Evolutionary conservation across 345 rosid species (phyloP).

Genomic region (Kernera saxatilis): DNA sequence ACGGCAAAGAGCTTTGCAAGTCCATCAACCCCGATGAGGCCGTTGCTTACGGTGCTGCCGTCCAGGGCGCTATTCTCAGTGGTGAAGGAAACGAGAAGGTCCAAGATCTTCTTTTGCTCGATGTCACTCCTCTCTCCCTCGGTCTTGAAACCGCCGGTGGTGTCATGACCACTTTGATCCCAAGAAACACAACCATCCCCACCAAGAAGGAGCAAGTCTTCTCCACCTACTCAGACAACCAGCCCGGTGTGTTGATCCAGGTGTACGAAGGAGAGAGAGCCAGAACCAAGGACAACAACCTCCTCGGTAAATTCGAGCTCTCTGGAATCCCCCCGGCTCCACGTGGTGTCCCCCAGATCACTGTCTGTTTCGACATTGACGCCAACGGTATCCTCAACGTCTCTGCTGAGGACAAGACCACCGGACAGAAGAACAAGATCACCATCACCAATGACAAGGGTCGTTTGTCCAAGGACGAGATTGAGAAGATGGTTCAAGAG

Average conservation of each 20-base stretch:
- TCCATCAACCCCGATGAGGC: slow-evolving; percentile 83
- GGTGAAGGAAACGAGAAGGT: slow-evolving; percentile 84
- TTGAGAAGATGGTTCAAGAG: slow-evolving; percentile 76
- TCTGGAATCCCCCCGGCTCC: slow-evolving; percentile 81
- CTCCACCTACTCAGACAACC: slow-evolving; percentile 77
- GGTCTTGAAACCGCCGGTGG: slow-evolving; percentile 79
- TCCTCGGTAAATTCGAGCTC: slow-evolving; percentile 73
- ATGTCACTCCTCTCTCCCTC: slow-evolving; percentile 69
- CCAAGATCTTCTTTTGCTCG: slow-evolving; percentile 71
- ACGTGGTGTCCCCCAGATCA: slow-evolving; percentile 73
- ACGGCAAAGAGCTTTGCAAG: slow-evolving; percentile 81
- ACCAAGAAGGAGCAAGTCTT: slow-evolving; percentile 69
- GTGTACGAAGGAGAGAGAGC: slow-evolving; percentile 79
- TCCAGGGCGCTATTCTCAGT: slow-evolving; percentile 77
- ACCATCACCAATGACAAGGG: slow-evolving; percentile 82
- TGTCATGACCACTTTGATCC: slow-evolving; percentile 77
- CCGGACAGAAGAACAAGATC: slow-evolving; percentile 76
- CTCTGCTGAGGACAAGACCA: slow-evolving; percentile 77
- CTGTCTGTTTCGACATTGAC: slow-evolving; percentile 75
- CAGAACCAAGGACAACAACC: slow-evolving; percentile 74
- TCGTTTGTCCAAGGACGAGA: slow-evolving; percentile 61
- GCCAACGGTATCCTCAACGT: slow-evolving; percentile 78
- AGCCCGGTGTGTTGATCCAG: slow-evolving; percentile 74
- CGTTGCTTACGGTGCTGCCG: slow-evolving; percentile 85
- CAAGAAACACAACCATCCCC: slow-evolving; percentile 71